Conservation (phyloP, 768 basidiomycete genomes). For the Macrolepiota albuminosa region DNA sequence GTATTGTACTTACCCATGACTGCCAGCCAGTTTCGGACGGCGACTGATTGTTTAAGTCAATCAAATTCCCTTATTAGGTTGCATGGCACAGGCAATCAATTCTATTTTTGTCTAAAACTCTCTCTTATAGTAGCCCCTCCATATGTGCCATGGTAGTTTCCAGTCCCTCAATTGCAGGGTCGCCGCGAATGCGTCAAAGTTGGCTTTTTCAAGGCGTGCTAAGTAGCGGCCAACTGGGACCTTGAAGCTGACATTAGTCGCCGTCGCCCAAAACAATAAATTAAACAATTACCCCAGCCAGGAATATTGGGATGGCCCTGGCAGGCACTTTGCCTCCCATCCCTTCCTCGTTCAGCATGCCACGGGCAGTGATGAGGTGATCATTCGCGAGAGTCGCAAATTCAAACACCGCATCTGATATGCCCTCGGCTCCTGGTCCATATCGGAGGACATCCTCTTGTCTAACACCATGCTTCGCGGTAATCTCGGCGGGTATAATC, state of each 20-base stretch:
- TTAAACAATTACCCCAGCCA: conserved; percentile 55
- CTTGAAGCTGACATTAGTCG: conserved; percentile 32
- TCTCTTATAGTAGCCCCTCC: conserved; percentile 37
- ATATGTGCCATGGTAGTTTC: conserved; percentile 72
- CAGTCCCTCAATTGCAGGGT: conserved; percentile 65
- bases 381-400: conserved; percentile 81
- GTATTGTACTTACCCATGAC: neutral
- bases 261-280: conserved; percentile 4
- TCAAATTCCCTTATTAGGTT: conserved; percentile 18
- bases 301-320: conserved; percentile 66
- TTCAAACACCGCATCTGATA: conserved; percentile 79
- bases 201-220: conserved; percentile 55
- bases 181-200: conserved; percentile 71
- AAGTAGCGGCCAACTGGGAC: conserved; percentile 67
- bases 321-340: conserved; percentile 47
- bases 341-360: conserved; percentile 53
- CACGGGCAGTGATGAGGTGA: conserved; percentile 69
- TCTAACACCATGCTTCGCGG: conserved; percentile 68
- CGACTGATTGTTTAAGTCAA: conserved; percentile 42
- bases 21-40: conserved; percentile 33
- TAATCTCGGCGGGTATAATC: conserved; percentile 79
- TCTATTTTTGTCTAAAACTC: conserved; percentile 28
- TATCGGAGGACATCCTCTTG: conserved; percentile 76
- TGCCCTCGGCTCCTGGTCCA: conserved; percentile 48
- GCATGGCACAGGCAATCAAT: conserved; percentile 8